These are phyloP conservation scores for Buxus sempervirens DNA, from an alignment of 164 flowering plant species.

Conservation along the genomic window DNA sequence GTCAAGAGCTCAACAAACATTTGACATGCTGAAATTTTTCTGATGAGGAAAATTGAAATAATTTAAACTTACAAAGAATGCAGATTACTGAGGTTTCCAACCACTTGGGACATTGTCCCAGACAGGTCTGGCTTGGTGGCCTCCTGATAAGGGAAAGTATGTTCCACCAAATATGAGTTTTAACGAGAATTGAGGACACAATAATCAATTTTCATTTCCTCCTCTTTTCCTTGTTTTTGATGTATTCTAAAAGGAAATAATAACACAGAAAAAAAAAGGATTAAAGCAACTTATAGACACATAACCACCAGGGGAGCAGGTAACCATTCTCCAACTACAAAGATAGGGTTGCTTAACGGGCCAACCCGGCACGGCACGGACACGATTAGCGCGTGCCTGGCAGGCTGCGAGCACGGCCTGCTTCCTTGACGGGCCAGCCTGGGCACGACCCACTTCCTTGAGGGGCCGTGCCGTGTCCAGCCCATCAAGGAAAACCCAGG, in stretches of 20 bases:
- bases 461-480: too few species aligned
- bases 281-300: slow-evolving; percentile 60
- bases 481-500: too few species aligned
- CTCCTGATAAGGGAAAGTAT: slow-evolving; percentile 46
- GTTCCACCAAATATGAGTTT: slow-evolving; percentile 1
- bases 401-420: too few species aligned
- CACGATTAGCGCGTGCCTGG: too few species aligned
- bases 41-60: background rate
- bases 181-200: background rate
- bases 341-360: too few species aligned
- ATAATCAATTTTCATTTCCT: background rate
- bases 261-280: background rate
- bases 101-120: slow-evolving; percentile 71
- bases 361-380: too few species aligned
- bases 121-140: slow-evolving; percentile 82
- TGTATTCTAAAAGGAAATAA: background rate
- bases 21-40: too few species aligned
- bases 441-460: too few species aligned
- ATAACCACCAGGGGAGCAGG: slow-evolving; percentile 73
- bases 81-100: slow-evolving; percentile 78
- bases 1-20: too few species aligned
- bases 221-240: too few species aligned
- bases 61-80: slow-evolving; percentile 71
- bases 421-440: too few species aligned
- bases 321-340: slow-evolving; percentile 98